Conservation (phyloP, 2,329 filamentous ascomycete species). For the Colletotrichum simmondsii region DNA sequence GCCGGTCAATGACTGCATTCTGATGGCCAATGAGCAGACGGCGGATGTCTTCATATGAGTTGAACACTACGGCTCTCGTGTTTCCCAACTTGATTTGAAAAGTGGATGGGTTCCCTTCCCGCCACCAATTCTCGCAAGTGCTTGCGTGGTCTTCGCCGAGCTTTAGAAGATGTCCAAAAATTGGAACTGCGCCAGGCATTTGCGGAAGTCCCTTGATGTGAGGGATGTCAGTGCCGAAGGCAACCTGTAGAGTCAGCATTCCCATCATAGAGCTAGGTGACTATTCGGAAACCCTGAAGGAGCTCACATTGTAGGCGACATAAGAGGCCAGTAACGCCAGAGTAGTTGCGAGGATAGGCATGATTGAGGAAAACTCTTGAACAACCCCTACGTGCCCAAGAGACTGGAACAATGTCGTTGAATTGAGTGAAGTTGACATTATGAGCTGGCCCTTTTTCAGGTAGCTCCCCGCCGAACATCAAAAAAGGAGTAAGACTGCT, state of each 20-base stretch:
- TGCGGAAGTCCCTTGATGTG: slow-evolving; percentile 72
- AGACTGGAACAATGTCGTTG: background rate
- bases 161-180: slow-evolving; percentile 73
- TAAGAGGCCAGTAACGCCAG: background rate
- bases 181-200: slow-evolving; percentile 65
- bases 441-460: background rate
- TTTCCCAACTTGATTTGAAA: slow-evolving; percentile 78
- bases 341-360: background rate
- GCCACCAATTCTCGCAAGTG: slow-evolving; percentile 65
- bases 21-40: slow-evolving; percentile 84
- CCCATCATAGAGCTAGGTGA: background rate
- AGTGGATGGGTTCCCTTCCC: slow-evolving; percentile 68
- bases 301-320: background rate
- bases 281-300: background rate
- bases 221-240: slow-evolving; percentile 64
- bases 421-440: background rate
- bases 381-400: background rate
- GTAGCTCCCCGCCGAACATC: background rate
- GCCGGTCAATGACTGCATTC: slow-evolving; percentile 80
- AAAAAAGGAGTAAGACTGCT: background rate
- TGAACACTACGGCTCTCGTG: slow-evolving; percentile 78
- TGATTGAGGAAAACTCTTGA: background rate
- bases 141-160: slow-evolving; percentile 68
- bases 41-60: slow-evolving; percentile 79
- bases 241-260: slow-evolving; percentile 35